Evolutionary conservation across 495 filamentous ascomycete species (phyloP).

Genomic region (Penicillium salamii): DNA sequence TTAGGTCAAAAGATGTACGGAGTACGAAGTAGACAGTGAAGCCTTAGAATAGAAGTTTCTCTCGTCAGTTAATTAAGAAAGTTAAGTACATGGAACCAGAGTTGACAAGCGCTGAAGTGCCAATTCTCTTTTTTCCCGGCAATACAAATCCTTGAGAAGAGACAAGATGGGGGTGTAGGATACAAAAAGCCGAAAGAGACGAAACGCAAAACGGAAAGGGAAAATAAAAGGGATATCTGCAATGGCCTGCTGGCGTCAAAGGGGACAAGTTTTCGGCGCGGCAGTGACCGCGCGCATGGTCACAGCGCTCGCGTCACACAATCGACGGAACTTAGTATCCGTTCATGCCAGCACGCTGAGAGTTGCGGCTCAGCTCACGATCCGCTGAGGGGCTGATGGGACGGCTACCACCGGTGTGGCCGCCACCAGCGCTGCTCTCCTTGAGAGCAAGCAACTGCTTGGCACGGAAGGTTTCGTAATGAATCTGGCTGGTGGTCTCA

Average conservation of each 20-base stretch:
- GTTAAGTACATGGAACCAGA: constrained; percentile 43
- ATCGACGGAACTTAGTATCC: constrained; percentile 65
- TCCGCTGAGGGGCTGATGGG: constrained; percentile 95
- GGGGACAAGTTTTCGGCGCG: constrained; percentile 26
- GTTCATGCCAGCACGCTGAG: constrained; percentile 96
- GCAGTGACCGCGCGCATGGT: constrained; percentile 13
- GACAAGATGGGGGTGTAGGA: constrained; percentile 13
- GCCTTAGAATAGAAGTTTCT: constrained; percentile 20
- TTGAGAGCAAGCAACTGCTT: constrained; percentile 97
- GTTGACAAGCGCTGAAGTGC: constrained; percentile 28
- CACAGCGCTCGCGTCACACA: constrained; percentile 16
- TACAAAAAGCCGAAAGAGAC: constrained; percentile 23
- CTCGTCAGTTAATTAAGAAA: constrained; percentile 38
- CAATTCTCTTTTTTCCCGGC: constrained; percentile 28
- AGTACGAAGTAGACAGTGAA: no score
- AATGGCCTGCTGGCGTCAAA: constrained; percentile 41
- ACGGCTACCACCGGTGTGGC: constrained; percentile 70
- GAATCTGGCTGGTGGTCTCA: constrained; percentile 99
- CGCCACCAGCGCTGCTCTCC: constrained; percentile 86
- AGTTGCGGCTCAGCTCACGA: constrained; percentile 92
- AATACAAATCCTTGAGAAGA: constrained; percentile 22
- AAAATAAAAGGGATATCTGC: constrained; percentile 48
- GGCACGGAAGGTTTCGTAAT: constrained; percentile 99
- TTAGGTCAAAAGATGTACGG: no score
- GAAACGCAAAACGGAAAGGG: constrained; percentile 28